Percentiles rank a stretch among this genome's conserved stretches.
These are phyloP conservation scores for Zostera marina DNA, from an alignment of 116 monocot genomes.

Conservation along the genomic window DNA sequence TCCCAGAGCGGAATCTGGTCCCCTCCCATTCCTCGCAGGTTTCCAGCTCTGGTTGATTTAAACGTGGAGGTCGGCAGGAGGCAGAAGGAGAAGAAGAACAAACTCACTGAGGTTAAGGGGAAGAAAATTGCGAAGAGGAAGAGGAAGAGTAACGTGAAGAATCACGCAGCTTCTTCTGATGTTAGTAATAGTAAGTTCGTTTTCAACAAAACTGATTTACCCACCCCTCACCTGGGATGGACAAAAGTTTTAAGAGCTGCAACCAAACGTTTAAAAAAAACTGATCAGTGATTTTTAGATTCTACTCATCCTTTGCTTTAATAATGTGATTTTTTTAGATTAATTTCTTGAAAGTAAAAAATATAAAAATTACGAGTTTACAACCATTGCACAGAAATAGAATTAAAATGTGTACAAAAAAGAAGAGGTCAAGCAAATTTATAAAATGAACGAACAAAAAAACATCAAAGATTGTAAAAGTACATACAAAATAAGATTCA, in stretches of 20 bases:
- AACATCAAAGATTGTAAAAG: too few species aligned
- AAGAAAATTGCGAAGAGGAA: neutral
- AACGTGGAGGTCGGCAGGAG: neutral
- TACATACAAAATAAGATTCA: too few species aligned
- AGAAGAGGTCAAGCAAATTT: too few species aligned
- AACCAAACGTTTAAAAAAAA: conserved; percentile 1
- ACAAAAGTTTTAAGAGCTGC: conserved; percentile 1
- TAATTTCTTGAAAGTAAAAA: too few species aligned
- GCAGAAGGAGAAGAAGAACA: conserved; percentile 1
- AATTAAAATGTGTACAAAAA: too few species aligned
- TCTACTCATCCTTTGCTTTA: too few species aligned
- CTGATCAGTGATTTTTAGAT: neutral
- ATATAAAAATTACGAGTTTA: too few species aligned
- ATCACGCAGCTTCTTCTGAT: too few species aligned
- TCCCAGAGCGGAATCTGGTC: conserved; percentile 78
- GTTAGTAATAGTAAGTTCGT: neutral
- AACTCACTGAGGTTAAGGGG: neutral
- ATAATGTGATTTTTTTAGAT: too few species aligned
- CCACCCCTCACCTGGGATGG: neutral
- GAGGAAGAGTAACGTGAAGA: neutral
- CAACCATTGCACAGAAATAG: too few species aligned
- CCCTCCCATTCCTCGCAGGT: conserved; percentile 30
- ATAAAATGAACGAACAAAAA: too few species aligned
- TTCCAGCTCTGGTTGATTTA: too few species aligned
- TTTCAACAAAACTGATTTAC: neutral